Percentiles rank a stretch among this genome's conserved stretches.
phyloP scores from a whole-genome alignment of 208 protist genomes.

The Crithidia fasciculata region DNA sequence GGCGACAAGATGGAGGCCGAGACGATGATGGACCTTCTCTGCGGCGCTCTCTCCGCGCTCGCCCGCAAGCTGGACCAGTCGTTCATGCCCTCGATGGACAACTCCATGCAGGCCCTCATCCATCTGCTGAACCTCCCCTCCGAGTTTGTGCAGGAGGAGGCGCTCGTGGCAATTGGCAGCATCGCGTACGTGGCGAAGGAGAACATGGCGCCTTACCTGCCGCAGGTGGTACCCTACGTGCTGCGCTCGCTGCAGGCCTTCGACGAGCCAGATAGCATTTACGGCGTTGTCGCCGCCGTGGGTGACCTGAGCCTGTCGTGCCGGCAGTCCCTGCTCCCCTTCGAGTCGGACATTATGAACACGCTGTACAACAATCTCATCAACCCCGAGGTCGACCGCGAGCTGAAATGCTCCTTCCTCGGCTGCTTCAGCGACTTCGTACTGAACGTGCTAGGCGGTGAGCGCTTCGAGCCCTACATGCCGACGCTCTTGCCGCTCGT shows the following conservation, averaged over 20 bases:
- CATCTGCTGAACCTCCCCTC: conserved; percentile 56
- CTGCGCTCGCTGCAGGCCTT: conserved; percentile 70
- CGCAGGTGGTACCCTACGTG: conserved; percentile 84
- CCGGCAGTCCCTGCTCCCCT: conserved; percentile 63
- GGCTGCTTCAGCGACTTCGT: conserved; percentile 96
- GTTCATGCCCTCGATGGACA: conserved; percentile 55
- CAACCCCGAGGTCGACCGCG: conserved; percentile 80
- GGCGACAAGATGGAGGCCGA: conserved; percentile 51
- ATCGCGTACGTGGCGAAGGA: conserved; percentile 86
- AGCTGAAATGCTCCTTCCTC: conserved; percentile 95
- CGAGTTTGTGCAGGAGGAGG: conserved; percentile 93
- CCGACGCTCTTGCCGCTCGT: conserved; percentile 81
- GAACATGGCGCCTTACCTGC: conserved; percentile 86
- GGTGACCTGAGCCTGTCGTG: conserved; percentile 94
- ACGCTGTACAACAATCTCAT: conserved; percentile 81
- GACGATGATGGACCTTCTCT: conserved; percentile 86
- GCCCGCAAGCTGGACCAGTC: conserved; percentile 66
- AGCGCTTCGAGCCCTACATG: conserved; percentile 91
- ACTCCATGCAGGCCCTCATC: conserved; percentile 67
- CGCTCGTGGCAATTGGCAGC: conserved; percentile 92
- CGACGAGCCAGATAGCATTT: conserved; percentile 85
- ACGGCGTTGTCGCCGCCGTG: conserved; percentile 90
- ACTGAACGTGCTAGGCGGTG: conserved; percentile 87
- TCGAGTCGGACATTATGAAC: conserved; percentile 82
- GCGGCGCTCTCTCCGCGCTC: conserved; percentile 79